A percentile compares a stretch with the other conserved stretches of the same genome.
Evolutionary conservation across 140 eudicot genomes (phyloP).

Genomic region (Stevia rebaudiana): DNA sequence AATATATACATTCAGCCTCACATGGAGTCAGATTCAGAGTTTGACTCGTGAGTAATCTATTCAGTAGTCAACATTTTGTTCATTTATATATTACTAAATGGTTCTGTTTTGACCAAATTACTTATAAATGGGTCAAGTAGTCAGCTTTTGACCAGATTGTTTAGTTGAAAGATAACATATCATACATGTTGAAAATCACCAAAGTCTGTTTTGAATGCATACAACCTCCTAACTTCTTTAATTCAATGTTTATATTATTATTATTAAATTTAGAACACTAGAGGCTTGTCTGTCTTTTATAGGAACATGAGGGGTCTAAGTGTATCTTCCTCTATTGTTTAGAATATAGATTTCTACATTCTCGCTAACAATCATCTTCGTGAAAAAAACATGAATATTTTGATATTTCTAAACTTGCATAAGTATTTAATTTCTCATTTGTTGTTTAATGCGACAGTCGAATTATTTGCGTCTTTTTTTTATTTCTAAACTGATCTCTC

Average conservation of each 20-base stretch:
- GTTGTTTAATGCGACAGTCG: not conserved
- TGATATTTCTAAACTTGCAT: not conserved
- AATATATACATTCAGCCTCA: constrained; percentile 67
- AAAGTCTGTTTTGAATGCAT: not conserved
- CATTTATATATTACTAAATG: not conserved
- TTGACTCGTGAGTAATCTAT: constrained; percentile 58
- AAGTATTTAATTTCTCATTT: not conserved
- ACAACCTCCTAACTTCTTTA: not conserved
- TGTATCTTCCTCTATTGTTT: not conserved
- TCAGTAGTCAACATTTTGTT: constrained; percentile 11
- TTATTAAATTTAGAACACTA: not conserved
- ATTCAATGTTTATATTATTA: not conserved
- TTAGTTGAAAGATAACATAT: not conserved
- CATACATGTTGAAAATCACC: not conserved
- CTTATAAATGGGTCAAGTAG: not conserved
- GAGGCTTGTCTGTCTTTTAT: not conserved
- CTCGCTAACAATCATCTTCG: not conserved
- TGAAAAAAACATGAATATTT: not conserved
- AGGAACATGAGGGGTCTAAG: constrained; percentile 2
- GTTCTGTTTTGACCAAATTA: not conserved
- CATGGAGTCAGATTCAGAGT: constrained; percentile 59
- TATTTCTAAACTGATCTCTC: not conserved
- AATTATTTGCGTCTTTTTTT: not conserved
- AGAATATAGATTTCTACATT: not conserved
- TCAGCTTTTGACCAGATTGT: not conserved